Base-by-base conservation (phyloP, 768 basidiomycete genomes). In the Albatrellus ellisii region DNA sequence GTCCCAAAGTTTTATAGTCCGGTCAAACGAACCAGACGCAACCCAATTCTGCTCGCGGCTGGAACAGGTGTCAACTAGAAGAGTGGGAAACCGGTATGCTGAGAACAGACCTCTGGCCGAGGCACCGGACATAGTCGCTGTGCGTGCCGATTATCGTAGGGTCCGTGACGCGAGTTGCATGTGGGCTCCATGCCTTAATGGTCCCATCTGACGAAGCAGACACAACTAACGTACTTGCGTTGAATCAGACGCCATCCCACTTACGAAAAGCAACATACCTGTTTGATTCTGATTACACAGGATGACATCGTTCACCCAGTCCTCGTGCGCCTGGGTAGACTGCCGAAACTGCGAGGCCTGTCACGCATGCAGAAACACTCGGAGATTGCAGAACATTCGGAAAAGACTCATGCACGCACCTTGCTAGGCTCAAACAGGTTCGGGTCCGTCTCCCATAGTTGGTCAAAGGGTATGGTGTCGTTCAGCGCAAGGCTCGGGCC, bases 141-240 rank as follows among this genome's bases (percentile, higher is more conserved):
- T 92, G 89, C 2, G 69, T 67, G 9, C 89, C 89, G 32, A 91
- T 63, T 10, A 71, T 65, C 2, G 68, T 62, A 2, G 90, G 86
- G 37, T 82, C 77, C 4, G 71, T 60, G 6, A 72, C 62, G 14
- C 66, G 55, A 10, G 64, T 49, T 0, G 75, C 66, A 56, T 97
- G 90, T 0, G 94, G 94, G 41, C 70, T 79, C 94, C 95, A 98
- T 0, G 89, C 77, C 54, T 91, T 85, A 51, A 99, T 68, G 10
- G 90, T 89, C 14, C 92, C 91, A 55, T 98, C 94, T 2, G 92
- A 94, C 0, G 95, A 98, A 0, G 87, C 91, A 43, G 92, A 89
- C 29, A 97, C 72, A 34, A 97, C 86, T 79, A 48, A 12, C 14
- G 32, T n/a, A n/a, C n/a, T n/a, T n/a, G n/a, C n/a, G n/a, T n/a